Evolutionary conservation across 345 rosid species (phyloP), one percentile per base, ranked within the genome.

Genomic region (Populus nigra): DNA sequence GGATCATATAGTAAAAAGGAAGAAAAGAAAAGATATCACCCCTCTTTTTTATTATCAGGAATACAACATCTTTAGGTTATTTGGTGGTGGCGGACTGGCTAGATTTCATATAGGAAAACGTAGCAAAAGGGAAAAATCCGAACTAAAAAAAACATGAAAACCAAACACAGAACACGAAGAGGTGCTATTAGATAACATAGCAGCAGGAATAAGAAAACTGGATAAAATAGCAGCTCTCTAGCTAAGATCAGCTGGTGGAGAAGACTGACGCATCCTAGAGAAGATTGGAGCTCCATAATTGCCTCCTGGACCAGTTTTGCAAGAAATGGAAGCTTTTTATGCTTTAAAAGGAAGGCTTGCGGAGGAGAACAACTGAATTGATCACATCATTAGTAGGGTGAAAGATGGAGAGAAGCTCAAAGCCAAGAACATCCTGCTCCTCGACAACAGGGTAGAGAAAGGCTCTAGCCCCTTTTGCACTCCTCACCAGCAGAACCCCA

Each of bases 391-490:
- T 49, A 0, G 73, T 74, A 10, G 87, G 89, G 80, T 87, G 89
- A 31, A 73, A 84, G 50, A 79, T n/a, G 11, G 87, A 87, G 22
- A 87, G 86, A 15, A 81, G 3, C 63, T 87, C 82, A 33, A 87
- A 87, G 22, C 81, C 86, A 29, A 63, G 49, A 77, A 79, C 75
- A 31, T 83, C 85, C 10, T 47, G 22, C 27, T 76, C 80, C 69
- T 78, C 87, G n/a, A 87, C 78, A 25, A 76, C 80, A 1, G 87
- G 89, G 31, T 84, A 84, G 18, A 87, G 53, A 47, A 84, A 84
- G 9, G 86, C 87, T 59, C 87, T 75, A 5, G 86, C 89, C 5
- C 87, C 89, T 20, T 76, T 74, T 1, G 86, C 89, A 76, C 89
- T 87, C 71, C 89, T 87, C 62, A 84, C 72, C 0, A 84, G 67